A percentile compares a stretch with the other conserved stretches of the same genome.
Evolutionary conservation across 768 basidiomycete genomes (phyloP).

Genomic region (Xanthoconium purpureum): DNA sequence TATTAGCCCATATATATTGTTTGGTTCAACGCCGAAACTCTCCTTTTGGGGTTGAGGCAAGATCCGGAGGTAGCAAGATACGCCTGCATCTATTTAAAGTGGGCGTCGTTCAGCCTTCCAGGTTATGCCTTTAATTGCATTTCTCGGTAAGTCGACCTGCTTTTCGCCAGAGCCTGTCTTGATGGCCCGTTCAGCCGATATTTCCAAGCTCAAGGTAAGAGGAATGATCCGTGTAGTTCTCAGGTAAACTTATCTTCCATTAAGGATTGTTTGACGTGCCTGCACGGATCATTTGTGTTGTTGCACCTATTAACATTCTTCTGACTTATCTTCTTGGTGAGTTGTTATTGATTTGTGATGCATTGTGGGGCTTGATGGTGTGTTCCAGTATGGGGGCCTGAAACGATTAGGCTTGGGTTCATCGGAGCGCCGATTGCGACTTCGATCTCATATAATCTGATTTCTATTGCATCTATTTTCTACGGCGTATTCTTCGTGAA

Average conservation of each 20-base stretch:
- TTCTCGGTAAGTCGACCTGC: conserved; percentile 35
- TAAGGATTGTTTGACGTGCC: conserved; percentile 78
- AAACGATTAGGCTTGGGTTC: conserved; percentile 57
- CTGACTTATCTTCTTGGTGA: conserved; percentile 82
- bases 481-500: conserved; percentile 66
- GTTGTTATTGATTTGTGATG: neutral
- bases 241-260: neutral
- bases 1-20: conserved; percentile 53
- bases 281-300: conserved; percentile 74
- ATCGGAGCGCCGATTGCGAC: conserved; percentile 91
- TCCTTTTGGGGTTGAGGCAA: conserved; percentile 71
- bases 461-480: conserved; percentile 54
- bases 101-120: conserved; percentile 74
- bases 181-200: conserved; percentile 41
- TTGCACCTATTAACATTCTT: conserved; percentile 81
- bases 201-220: conserved; percentile 78
- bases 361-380: conserved; percentile 32
- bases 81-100: conserved; percentile 69
- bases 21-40: conserved; percentile 80
- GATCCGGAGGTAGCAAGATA: conserved; percentile 78
- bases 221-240: conserved; percentile 23
- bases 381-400: neutral
- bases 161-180: conserved; percentile 46
- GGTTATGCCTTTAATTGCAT: conserved; percentile 58
- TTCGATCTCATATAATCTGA: conserved; percentile 82